Evolutionary conservation across 164 flowering plant genomes (phyloP), one percentile per base, ranked within the genome.

Genomic region (Berberis thunbergii): DNA sequence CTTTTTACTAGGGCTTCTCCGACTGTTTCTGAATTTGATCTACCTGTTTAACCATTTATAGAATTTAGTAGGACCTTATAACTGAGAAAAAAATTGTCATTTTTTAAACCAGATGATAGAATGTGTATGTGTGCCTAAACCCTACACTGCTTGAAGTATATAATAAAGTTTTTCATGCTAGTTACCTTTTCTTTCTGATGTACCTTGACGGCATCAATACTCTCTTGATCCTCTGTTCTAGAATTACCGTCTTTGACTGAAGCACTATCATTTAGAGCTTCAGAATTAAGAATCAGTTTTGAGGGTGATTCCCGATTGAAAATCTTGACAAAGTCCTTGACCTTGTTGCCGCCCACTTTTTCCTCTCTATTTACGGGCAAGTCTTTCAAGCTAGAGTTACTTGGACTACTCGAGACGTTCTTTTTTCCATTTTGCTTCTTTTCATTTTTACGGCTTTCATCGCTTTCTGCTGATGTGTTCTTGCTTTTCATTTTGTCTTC

Each of bases 261-360:
- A 73, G 65, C 70, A 69, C 75, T 81, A 67, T 60, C 72, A 67
- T 68, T 74, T 59, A 44, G 70, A 69, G 64, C 58, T 8, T 62
- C 70, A 60, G 7, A 42, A 62, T 70, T 60, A 44, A 42, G 26
- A 57, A 53, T 55, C 1, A 81, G 50, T 53, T 81, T 80, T 43
- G 73, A 49, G 68, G 79, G 60, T 71, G 74, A 48, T 64, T 89
- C 91, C 64, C 83, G 88, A 77, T 76, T 84, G 79, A 91, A 86
- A 7, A 84, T 80, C 67, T 87, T 83, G 49, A 86, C 83, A 63
- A 90, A 88, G 13, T 88, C 89, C 68, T 74, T 81, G 49, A 94
- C 87, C 73, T 77, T 71, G 46, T 64, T 75, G 42, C 72, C 72
- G 48, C 66, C 72, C 61, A 46, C 50, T 58, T 65, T 76, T 11